Evolutionary conservation across 2,329 filamentous ascomycete species (phyloP).

Genomic region (Incumbomyces lentus): DNA sequence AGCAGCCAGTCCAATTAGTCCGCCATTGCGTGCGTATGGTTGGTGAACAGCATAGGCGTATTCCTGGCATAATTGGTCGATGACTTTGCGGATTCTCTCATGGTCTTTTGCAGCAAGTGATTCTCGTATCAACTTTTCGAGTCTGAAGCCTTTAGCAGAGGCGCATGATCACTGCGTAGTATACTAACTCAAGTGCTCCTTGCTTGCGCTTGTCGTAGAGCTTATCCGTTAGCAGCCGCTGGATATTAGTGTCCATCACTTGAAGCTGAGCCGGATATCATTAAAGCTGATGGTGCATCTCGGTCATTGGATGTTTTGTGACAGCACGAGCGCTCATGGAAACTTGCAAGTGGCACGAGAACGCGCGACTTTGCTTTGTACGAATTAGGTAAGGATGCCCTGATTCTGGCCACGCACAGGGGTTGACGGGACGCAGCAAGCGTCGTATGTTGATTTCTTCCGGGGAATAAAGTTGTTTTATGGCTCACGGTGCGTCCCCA

Average conservation of each 20-base stretch:
- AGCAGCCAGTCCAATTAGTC: conserved; percentile 86
- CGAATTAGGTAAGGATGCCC: not conserved
- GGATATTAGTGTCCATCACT: conserved; percentile 76
- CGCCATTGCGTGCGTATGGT: conserved; percentile 90
- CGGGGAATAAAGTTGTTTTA: no score
- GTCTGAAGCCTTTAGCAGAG: conserved; percentile 40
- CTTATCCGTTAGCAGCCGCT: conserved; percentile 91
- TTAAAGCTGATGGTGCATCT: not conserved
- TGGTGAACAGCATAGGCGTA: conserved; percentile 97
- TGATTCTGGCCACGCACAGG: no score
- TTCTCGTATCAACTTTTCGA: conserved; percentile 84
- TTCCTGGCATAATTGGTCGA: conserved; percentile 93
- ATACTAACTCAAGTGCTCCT: conserved; percentile 75
- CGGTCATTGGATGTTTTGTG: no score
- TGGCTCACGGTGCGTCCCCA: no score
- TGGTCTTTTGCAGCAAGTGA: conserved; percentile 67
- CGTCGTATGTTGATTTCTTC: no score
- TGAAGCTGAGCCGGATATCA: conserved; percentile 1
- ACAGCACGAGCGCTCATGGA: not conserved
- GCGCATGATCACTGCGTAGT: not conserved
- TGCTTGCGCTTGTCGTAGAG: conserved; percentile 97
- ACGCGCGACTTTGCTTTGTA: not conserved
- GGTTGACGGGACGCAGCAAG: no score
- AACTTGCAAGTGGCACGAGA: not conserved
- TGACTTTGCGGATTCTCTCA: conserved; percentile 70